These are phyloP conservation scores for Domatiomyces catenatus DNA, from an alignment of 2,329 filamentous ascomycete genomes.

Conservation along the genomic window DNA sequence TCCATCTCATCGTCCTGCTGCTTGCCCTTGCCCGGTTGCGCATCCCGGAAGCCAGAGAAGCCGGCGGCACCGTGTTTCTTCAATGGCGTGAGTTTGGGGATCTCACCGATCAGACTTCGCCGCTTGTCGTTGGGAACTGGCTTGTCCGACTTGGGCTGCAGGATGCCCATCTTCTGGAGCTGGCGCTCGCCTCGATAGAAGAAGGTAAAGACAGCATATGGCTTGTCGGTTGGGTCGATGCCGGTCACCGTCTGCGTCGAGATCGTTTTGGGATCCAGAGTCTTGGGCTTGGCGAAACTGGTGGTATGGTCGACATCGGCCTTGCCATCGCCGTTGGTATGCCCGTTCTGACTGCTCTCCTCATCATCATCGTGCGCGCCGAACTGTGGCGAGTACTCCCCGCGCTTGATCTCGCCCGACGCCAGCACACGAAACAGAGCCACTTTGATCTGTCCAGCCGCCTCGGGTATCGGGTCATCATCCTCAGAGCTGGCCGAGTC, in stretches of 20 bases:
- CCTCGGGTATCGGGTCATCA: constrained; percentile 76
- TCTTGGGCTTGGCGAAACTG: constrained; percentile 92
- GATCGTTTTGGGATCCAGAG: constrained; percentile 88
- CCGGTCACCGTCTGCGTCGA: constrained; percentile 98
- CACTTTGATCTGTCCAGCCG: constrained; percentile 94
- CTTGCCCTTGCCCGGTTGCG: constrained; percentile 38
- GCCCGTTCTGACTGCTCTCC: constrained; percentile 35
- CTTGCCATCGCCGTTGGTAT: constrained; percentile 39
- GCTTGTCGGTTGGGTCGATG: constrained; percentile 81
- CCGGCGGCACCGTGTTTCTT: constrained; percentile 79
- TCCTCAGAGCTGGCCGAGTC: constrained; percentile 53
- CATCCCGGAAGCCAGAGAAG: constrained; percentile 75
- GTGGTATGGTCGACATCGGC: constrained; percentile 91
- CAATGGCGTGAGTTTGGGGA: constrained; percentile 67
- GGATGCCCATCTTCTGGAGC: constrained; percentile 89
- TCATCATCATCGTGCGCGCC: constrained; percentile 94
- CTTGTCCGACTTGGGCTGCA: constrained; percentile 51
- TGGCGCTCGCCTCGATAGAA: constrained; percentile 93
- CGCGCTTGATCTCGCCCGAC: constrained; percentile 92
- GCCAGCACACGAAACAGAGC: constrained; percentile 90
- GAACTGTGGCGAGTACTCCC: constrained; percentile 95
- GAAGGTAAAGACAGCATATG: constrained; percentile 94
- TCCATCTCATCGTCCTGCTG: constrained; percentile 50
- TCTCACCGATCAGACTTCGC: constrained; percentile 69
- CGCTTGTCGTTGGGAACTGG: constrained; percentile 53